Evolutionary conservation across 345 rosid genomes (phyloP).

Genomic region (Cardiospermum halicacabum): DNA sequence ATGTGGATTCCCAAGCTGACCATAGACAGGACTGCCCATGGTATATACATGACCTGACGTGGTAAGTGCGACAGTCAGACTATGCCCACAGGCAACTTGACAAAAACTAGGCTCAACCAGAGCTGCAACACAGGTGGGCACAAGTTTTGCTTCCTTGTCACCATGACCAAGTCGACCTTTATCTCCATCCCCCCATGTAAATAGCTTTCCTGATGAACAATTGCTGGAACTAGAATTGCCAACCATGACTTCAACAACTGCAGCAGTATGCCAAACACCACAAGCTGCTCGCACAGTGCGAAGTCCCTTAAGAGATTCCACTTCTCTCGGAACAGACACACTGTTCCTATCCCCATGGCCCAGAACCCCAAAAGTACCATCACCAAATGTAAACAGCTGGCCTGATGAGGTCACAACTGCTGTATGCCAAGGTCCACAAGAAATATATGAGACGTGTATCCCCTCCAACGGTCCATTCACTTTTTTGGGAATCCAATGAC

Average conservation of each 20-base stretch:
- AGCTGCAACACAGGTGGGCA: slow-evolving; percentile 95
- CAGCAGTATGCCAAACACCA: slow-evolving; percentile 92
- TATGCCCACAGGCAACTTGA: slow-evolving; percentile 94
- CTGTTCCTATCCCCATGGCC: slow-evolving; percentile 73
- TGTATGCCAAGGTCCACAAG: slow-evolving; percentile 90
- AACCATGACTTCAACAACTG: slow-evolving; percentile 95
- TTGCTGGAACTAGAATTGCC: slow-evolving; percentile 90
- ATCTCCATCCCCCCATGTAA: slow-evolving; percentile 99
- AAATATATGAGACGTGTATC: slow-evolving; percentile 66
- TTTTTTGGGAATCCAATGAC: slow-evolving; percentile 79
- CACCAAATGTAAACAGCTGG: slow-evolving; percentile 73
- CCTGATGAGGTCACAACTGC: slow-evolving; percentile 76
- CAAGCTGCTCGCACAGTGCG: slow-evolving; percentile 76
- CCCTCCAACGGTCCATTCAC: slow-evolving; percentile 75
- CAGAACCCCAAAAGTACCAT: slow-evolving; percentile 78
- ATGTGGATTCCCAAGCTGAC: slow-evolving; percentile 89
- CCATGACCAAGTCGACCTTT: slow-evolving; percentile 98
- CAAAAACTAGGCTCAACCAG: slow-evolving; percentile 92
- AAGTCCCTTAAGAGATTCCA: slow-evolving; percentile 72
- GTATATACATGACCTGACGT: slow-evolving; percentile 88
- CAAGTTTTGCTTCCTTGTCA: slow-evolving; percentile 85
- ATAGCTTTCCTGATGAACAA: slow-evolving; percentile 90
- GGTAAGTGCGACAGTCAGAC: slow-evolving; percentile 85
- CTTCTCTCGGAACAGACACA: slow-evolving; percentile 65
- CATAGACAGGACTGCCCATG: slow-evolving; percentile 95